Evolutionary conservation across 352 stramenopile genomes (phyloP).

Genomic region (Albugo laibachii): DNA sequence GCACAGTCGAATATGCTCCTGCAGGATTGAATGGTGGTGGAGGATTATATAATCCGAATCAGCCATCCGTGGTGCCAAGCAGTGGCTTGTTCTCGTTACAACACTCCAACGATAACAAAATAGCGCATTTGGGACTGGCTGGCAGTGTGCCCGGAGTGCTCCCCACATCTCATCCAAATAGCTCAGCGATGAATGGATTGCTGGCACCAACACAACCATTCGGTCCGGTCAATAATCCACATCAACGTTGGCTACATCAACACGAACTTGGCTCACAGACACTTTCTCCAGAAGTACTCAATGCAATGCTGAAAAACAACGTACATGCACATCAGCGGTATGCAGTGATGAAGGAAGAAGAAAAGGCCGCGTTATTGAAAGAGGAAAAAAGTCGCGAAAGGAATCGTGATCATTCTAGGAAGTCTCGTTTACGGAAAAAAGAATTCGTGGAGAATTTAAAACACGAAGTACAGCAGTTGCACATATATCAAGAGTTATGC

Average conservation of each 20-base stretch:
- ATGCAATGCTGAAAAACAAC: constrained; percentile 68
- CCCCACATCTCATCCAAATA: constrained; percentile 17
- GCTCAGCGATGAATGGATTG: constrained; percentile 12
- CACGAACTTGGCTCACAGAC: constrained; percentile 52
- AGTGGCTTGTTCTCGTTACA: background rate
- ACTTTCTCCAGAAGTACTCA: constrained; percentile 57
- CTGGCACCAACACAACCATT: too few species aligned
- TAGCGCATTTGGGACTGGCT: constrained; percentile 46
- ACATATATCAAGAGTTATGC: constrained; percentile 74
- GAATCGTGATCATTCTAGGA: constrained; percentile 90
- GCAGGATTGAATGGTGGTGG: background rate
- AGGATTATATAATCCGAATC: constrained; percentile 25
- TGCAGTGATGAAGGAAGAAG: constrained; percentile 41
- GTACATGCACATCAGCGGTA: constrained; percentile 22
- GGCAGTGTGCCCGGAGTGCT: too few species aligned
- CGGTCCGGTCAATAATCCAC: constrained; percentile 19
- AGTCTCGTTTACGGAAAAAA: constrained; percentile 89
- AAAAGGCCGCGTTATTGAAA: constrained; percentile 59
- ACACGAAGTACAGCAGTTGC: constrained; percentile 56
- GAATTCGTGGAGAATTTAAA: constrained; percentile 89
- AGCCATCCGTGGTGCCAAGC: constrained; percentile 22
- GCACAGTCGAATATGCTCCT: background rate
- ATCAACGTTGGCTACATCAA: constrained; percentile 12
- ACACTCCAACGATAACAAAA: constrained; percentile 19
- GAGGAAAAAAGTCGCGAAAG: constrained; percentile 77